Percentiles rank a stretch among this genome's conserved stretches.
Conservation (phyloP, 116 monocot genomes). For the Posidonia oceanica region DNA sequence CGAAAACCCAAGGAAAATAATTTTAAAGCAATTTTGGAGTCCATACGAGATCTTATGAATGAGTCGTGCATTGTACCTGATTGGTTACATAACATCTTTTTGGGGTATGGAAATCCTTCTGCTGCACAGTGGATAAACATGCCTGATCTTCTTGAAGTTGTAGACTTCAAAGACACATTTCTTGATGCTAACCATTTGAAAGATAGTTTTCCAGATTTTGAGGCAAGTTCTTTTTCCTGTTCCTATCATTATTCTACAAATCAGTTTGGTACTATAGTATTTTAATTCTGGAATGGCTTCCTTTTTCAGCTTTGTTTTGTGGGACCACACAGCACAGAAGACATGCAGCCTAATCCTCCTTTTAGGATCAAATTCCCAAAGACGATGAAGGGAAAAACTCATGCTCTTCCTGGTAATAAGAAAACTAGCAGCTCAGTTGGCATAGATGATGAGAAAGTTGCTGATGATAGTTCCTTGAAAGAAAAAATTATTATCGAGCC, state of each 20-base stretch:
- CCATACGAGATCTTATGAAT: slow-evolving; percentile 98
- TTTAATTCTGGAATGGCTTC: background rate
- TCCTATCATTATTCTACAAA: background rate
- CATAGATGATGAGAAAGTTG: slow-evolving; percentile 14
- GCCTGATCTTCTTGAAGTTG: slow-evolving; percentile 85
- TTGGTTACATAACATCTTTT: slow-evolving; percentile 93
- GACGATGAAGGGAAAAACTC: slow-evolving; percentile 43
- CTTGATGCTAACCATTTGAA: slow-evolving; percentile 75
- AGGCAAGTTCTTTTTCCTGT: slow-evolving; percentile 27
- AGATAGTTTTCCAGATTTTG: slow-evolving; percentile 68
- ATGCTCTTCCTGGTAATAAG: slow-evolving; percentile 72
- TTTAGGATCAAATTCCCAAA: slow-evolving; percentile 76
- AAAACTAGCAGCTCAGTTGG: slow-evolving; percentile 12
- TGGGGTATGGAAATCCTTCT: slow-evolving; percentile 99
- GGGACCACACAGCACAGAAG: slow-evolving; percentile 41
- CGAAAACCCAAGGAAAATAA: slow-evolving; percentile 99
- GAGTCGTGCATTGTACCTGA: slow-evolving; percentile 93
- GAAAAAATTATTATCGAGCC: slow-evolving; percentile 70
- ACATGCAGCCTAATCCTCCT: slow-evolving; percentile 55
- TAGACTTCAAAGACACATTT: slow-evolving; percentile 99
- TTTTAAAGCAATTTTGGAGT: slow-evolving; percentile 97
- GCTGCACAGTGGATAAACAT: slow-evolving; percentile 99
- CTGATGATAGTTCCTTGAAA: slow-evolving; percentile 20
- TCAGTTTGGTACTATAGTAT: background rate
- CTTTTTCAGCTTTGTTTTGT: slow-evolving; percentile 70